Conservation (phyloP, 2,329 filamentous ascomycete species). For the Trichophyton verrucosum region DNA sequence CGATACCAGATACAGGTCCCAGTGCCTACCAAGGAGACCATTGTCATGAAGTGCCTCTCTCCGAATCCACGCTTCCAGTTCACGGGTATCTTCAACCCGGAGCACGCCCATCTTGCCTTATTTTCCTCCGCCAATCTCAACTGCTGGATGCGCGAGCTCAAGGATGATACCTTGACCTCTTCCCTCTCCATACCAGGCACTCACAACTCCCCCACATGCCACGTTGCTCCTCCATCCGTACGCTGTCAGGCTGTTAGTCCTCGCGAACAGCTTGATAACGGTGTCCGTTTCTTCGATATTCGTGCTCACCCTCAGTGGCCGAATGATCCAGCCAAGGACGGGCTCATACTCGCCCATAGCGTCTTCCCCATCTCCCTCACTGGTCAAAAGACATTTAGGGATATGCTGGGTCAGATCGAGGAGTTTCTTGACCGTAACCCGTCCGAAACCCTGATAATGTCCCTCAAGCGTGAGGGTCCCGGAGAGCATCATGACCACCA, state of each 20-base stretch:
- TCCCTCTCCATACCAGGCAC: slow-evolving; percentile 85
- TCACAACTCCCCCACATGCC: slow-evolving; percentile 81
- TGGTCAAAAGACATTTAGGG: slow-evolving; percentile 64
- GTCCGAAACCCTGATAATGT: slow-evolving; percentile 71
- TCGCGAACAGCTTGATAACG: slow-evolving; percentile 68
- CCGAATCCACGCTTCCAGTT: slow-evolving; percentile 43
- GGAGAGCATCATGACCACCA: slow-evolving; percentile 69
- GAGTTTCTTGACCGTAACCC: slow-evolving; percentile 66
- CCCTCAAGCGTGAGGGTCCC: slow-evolving; percentile 79
- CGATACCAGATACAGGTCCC: slow-evolving; percentile 63
- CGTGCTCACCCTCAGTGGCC: slow-evolving; percentile 57
- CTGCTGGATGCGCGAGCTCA: slow-evolving; percentile 69
- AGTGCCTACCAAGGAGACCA: slow-evolving; percentile 47
- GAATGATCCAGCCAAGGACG: slow-evolving; percentile 47
- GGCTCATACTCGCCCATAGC: slow-evolving; percentile 73
- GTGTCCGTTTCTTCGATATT: slow-evolving; percentile 88
- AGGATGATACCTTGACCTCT: slow-evolving; percentile 59
- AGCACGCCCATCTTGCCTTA: slow-evolving; percentile 45
- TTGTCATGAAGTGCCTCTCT: slow-evolving; percentile 47
- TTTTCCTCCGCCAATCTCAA: slow-evolving; percentile 58
- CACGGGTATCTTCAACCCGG: slow-evolving; percentile 53
- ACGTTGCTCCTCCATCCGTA: slow-evolving; percentile 78
- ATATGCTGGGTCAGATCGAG: slow-evolving; percentile 58
- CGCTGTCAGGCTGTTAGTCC: slow-evolving; percentile 78
- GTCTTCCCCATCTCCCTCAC: slow-evolving; percentile 79